These are phyloP conservation scores for Acrocalymma vagum DNA, from an alignment of 2,329 filamentous ascomycete genomes.

Conservation along the genomic window DNA sequence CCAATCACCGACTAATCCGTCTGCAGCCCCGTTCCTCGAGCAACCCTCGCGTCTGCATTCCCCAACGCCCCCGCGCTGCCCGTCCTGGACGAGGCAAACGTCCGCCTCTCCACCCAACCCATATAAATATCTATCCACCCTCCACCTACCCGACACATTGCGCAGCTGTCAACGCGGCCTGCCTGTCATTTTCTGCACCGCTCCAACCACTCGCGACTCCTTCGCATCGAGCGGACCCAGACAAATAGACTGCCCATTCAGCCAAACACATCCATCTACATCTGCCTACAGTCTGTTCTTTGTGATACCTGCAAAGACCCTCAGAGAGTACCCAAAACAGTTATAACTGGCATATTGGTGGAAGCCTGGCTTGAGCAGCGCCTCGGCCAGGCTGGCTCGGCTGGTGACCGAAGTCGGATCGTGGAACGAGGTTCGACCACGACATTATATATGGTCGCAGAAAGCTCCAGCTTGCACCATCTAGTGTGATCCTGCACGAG, in stretches of 20 bases:
- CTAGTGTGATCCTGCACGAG: no score
- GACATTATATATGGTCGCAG: background rate
- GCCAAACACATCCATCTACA: background rate
- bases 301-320: background rate
- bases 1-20: slow-evolving; percentile 19
- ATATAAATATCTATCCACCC: slow-evolving; percentile 1
- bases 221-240: background rate
- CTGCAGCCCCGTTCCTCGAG: slow-evolving; percentile 25
- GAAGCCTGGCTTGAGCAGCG: slow-evolving; percentile 13
- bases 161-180: no score
- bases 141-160: no score
- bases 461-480: background rate
- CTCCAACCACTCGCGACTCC: background rate
- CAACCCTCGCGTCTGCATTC: slow-evolving; percentile 29
- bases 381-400: slow-evolving; percentile 13
- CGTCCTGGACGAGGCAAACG: slow-evolving; percentile 22
- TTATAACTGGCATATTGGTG: no score
- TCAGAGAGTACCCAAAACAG: no score
- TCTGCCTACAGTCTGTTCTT: background rate
- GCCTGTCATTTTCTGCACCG: slow-evolving; percentile 6
- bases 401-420: background rate
- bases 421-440: background rate
- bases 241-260: background rate
- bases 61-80: slow-evolving; percentile 14
- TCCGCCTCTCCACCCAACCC: slow-evolving; percentile 20